Evolutionary conservation across 192 early-diverging fungal genomes (phyloP), one percentile per base, ranked within the genome.

Genomic region (Podila clonocystis): DNA sequence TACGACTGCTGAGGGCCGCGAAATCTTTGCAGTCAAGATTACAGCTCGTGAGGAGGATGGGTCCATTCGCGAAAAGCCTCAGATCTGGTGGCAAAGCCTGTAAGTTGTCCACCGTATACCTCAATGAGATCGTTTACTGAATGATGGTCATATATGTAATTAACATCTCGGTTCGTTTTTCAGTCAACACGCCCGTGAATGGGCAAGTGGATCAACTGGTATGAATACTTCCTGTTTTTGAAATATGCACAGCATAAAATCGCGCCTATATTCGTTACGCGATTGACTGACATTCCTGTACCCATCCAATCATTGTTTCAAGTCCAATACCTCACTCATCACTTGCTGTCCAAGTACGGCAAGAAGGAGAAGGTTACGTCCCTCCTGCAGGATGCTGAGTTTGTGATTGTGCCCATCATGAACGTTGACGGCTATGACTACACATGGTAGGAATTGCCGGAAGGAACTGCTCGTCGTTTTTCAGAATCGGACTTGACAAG

Each of bases 391-490:
- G 41, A 73, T 26, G 83, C 79, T 15, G 87, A 91, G 68, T 82
- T 89, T 29, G 75, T 87, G 11, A 82, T 91, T 62, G 84, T 89
- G 0, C 90, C 90, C 2, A 60, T 88, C 64, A 85, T 89, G 73
- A 91, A 91, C 82, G 45, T 86, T 17, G 90, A 91, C 61, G 90
- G 90, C 11, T 89, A 89, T 68, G 78, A 83, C 22, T 88, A 86
- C 71, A 82, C 87, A 7, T 86, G 86, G 84, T 55, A 55, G 4
- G 52, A 55, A 8, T 20, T 4, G n/a, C 52, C 26, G n/a, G 17
- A 22, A 26, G 26, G 52, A 24, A 55, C 5, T 55, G 52, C 17
- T 20, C 2, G 24, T 2, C 52, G 24, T n/a, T 22, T 52, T 15
- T 45, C 41, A 45, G 7, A 8, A 4, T 45, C 8, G 41, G 13